Base-by-base conservation (phyloP, 352 stramenopile species). In the Thalassiosira ordinaria region DNA sequence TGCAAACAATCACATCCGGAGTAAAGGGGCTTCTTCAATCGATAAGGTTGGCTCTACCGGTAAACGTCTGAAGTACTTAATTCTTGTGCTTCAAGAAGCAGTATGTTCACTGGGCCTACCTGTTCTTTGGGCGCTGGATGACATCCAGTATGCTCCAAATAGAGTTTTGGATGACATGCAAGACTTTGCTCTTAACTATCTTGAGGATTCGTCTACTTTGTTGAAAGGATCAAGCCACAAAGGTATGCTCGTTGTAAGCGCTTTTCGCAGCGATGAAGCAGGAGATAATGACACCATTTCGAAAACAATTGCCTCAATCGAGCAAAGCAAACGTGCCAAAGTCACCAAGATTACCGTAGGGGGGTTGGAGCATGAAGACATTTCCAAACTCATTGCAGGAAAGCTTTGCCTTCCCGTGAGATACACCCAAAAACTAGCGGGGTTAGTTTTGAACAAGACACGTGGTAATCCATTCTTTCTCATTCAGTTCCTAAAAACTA, bases 401-500 rank as follows among this genome's bases (percentile, higher is more conserved):
- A 67, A 53, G 22, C 24, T 55, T 20, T 67, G 57, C 37, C 57
- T 67, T 2, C 57, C 57, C 33, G 1, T 11, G 7, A 35, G 37
- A 1, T 33, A 67, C 14, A 67, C 37, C 20, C 18, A 14, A 57
- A n/a, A 46, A 41, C 51, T 64, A 20, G 37, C 51, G 22, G 33
- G 31, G 18, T 27, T 63, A 31, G 64, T 65, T 41, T 26, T 16
- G n/a, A 9, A 64, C 9, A 74, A 74, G 46, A 64, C 64, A 14
- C 37, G 41, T 65, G 49, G 64, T 11, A 37, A 53, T 37, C 64
- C 64, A 2, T 0, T 64, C 7, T 71, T 66, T 29, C 18, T 67
- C 0, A 53, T 53, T 37, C 44, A 70, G 33, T 78, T 78, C 33
- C 57, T 78, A 1, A 35, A n/a, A 41, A 49, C 52, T 9, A 57